phyloP scores from a whole-genome alignment of 176 grass and related monocot genomes.

The Rhynchospora tenuis region DNA sequence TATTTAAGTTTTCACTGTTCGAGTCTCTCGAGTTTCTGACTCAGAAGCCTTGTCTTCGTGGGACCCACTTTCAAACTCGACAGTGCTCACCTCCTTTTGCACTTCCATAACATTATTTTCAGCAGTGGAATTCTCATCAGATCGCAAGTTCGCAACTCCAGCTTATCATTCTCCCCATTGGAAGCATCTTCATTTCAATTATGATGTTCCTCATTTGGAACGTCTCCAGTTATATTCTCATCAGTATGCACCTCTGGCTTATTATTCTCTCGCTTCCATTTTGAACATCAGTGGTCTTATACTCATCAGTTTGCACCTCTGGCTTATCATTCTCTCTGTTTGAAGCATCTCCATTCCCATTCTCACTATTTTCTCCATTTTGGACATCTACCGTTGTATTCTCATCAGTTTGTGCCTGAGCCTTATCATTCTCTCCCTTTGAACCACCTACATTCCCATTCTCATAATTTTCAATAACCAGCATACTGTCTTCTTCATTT shows the following conservation, averaged over 20 bases:
- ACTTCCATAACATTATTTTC: slow-evolving; percentile 1
- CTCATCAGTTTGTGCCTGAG: neutral
- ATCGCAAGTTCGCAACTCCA: neutral
- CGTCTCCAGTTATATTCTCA: neutral
- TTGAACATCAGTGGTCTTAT: neutral
- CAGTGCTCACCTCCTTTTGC: neutral
- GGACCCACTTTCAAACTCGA: neutral
- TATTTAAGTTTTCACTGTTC: neutral
- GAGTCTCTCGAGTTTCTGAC: neutral
- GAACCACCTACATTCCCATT: neutral
- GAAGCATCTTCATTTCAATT: slow-evolving; percentile 12
- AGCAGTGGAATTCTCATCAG: slow-evolving; percentile 1
- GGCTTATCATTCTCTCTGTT: neutral
- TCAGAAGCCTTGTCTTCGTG: neutral
- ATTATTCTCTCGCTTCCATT: slow-evolving; percentile 3
- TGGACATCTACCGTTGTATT: neutral
- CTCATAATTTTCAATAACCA: neutral
- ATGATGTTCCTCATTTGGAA: slow-evolving; percentile 8
- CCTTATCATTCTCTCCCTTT: slow-evolving; percentile 3
- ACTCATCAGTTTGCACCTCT: slow-evolving; percentile 5
- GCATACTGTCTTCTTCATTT: neutral
- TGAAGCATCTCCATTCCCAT: slow-evolving; percentile 7
- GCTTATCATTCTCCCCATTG: slow-evolving; percentile 10
- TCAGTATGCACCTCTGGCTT: neutral
- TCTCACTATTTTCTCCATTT: neutral